Conservation (phyloP, 257 asterid genomes). For the Solanum ossicruentum region DNA sequence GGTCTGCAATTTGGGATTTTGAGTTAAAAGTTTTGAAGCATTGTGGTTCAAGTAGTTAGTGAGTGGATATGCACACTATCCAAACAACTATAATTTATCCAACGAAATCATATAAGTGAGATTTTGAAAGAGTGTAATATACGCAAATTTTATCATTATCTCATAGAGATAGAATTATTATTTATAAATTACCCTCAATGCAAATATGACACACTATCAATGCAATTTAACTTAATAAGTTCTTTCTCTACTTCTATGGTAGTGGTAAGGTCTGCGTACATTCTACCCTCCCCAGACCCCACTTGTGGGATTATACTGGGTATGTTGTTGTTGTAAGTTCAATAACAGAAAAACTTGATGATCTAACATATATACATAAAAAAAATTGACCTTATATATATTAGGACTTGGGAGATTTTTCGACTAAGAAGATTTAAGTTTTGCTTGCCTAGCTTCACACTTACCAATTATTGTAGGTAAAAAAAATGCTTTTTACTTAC, state of each 20-base stretch:
- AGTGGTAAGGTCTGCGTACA: too few species aligned
- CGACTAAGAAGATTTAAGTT: neutral
- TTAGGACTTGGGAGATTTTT: neutral
- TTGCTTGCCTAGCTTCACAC: neutral
- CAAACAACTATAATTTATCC: too few species aligned
- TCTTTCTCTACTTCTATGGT: too few species aligned
- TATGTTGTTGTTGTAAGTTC: too few species aligned
- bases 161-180: too few species aligned
- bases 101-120: too few species aligned
- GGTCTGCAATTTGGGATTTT: neutral
- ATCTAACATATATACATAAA: neutral
- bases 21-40: neutral
- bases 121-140: too few species aligned
- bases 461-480: neutral
- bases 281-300: too few species aligned
- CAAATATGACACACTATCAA: neutral
- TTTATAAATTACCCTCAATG: accelerated
- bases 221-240: neutral
- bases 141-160: too few species aligned
- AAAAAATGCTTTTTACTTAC: too few species aligned
- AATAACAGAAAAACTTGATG: neutral
- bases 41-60: neutral
- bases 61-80: neutral
- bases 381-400: neutral
- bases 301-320: too few species aligned